A percentile compares a stretch with the other conserved stretches of the same genome.
phyloP scores from a whole-genome alignment of 495 filamentous ascomycete genomes.

The Clavariopsis aquatica region DNA sequence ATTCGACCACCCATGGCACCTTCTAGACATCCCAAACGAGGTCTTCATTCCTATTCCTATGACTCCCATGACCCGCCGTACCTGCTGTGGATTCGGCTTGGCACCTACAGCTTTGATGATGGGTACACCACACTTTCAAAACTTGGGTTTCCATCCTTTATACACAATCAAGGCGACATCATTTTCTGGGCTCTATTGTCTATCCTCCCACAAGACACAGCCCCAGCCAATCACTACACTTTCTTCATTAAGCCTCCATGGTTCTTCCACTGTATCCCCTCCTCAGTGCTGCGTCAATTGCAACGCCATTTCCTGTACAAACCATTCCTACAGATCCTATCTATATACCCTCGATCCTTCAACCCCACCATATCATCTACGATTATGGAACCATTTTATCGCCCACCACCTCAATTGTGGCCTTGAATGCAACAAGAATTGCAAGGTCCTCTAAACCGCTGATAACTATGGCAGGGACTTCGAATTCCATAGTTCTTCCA shows the following conservation, averaged over 20 bases:
- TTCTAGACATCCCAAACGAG: not conserved
- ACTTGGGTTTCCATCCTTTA: not conserved
- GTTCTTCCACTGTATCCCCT: not conserved
- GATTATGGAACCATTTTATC: not conserved
- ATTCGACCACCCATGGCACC: not conserved
- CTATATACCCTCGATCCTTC: not conserved
- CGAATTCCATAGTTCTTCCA: too few relatives aligned
- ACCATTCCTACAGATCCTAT: not conserved
- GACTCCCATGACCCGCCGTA: too few relatives aligned
- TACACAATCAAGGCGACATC: not conserved
- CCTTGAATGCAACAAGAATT: not conserved
- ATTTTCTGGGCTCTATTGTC: not conserved
- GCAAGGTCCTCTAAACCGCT: not conserved
- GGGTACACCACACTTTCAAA: not conserved
- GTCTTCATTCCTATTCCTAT: too few relatives aligned
- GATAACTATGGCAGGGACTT: constrained; percentile 11
- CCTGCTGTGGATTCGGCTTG: not conserved
- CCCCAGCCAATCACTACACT: not conserved
- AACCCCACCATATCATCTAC: not conserved
- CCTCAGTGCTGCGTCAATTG: not conserved
- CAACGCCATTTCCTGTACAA: not conserved
- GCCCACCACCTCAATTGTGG: not conserved
- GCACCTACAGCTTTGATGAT: not conserved
- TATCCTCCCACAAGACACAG: not conserved
- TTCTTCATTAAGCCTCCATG: not conserved